These are phyloP conservation scores for Yarrowia sp. DNA, from an alignment of 805 yeast species.

Conservation along the genomic window DNA sequence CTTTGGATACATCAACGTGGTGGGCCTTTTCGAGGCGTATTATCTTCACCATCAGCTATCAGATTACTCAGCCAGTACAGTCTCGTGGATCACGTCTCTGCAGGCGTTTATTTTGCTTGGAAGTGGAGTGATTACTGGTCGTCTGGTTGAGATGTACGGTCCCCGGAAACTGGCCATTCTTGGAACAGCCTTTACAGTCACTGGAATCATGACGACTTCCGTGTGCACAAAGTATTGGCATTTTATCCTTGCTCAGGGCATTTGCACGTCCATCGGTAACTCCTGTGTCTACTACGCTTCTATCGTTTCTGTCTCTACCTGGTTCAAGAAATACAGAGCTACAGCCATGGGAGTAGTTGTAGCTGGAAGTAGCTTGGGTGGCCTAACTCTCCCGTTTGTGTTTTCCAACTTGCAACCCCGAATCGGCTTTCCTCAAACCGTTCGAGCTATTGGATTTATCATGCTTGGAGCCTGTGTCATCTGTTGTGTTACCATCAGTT, in stretches of 20 bases:
- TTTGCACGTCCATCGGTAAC: constrained; percentile 48
- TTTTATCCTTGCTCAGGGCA: constrained; percentile 52
- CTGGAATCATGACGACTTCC: constrained; percentile 39
- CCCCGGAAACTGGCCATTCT: constrained; percentile 29
- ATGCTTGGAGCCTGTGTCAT: constrained; percentile 36
- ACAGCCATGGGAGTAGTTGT: constrained; percentile 48
- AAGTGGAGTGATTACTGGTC: constrained; percentile 36
- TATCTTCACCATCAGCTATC: constrained; percentile 35
- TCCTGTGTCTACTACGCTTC: constrained; percentile 47
- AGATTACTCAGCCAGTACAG: constrained; percentile 35
- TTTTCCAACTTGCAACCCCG: constrained; percentile 43
- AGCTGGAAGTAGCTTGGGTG: constrained; percentile 53
- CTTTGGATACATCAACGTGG: constrained; percentile 34
- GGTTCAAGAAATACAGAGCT: constrained; percentile 46
- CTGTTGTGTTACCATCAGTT: constrained; percentile 32
- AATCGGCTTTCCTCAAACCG: constrained; percentile 53
- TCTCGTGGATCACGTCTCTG: constrained; percentile 41
- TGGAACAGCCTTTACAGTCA: constrained; percentile 35
- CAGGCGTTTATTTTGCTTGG: constrained; percentile 37
- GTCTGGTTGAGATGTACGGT: constrained; percentile 38
- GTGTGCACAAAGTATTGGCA: constrained; percentile 47
- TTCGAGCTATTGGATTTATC: constrained; percentile 47
- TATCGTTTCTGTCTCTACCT: constrained; percentile 47
- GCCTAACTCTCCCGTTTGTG: constrained; percentile 49
- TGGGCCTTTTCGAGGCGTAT: constrained; percentile 37